Conservation (phyloP, 2,329 filamentous ascomycete genomes). For the Coniochaeta hoffmannii region DNA sequence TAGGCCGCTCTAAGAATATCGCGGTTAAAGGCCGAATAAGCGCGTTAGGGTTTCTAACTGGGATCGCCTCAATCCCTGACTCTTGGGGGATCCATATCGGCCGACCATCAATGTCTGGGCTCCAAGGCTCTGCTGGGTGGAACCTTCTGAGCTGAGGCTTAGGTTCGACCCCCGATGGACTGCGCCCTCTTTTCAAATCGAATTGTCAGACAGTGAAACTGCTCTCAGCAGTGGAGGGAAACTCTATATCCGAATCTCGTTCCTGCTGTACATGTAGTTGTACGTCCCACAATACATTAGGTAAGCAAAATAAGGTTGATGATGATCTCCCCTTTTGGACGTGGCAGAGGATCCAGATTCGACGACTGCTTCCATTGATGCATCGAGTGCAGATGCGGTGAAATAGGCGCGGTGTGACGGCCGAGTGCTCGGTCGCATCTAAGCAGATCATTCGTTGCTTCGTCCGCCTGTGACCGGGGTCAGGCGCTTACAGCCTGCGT, state of each 20-base stretch:
- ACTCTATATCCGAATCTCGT: too few species aligned
- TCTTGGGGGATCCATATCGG: too few species aligned
- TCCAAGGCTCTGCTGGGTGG: not conserved
- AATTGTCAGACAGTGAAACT: too few species aligned
- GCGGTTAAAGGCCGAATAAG: not conserved
- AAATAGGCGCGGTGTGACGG: slow-evolving; percentile 4
- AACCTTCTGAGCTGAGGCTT: not conserved
- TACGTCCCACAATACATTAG: too few species aligned
- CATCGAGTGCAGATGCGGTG: too few species aligned
- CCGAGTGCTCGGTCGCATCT: not conserved
- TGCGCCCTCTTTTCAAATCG: not conserved
- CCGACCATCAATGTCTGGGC: not conserved
- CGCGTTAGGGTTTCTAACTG: not conserved
- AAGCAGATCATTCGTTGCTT: not conserved
- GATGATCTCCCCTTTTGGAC: too few species aligned
- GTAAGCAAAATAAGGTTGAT: too few species aligned
- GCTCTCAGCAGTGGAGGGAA: too few species aligned
- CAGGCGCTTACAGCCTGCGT: not conserved
- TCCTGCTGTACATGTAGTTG: too few species aligned
- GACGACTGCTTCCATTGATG: too few species aligned
- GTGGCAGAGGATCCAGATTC: too few species aligned
- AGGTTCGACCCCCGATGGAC: not conserved
- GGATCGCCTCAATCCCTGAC: too few species aligned
- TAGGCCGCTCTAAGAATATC: not conserved
- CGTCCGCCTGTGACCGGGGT: not conserved